Conservation (phyloP, 352 stramenopile species). For the Globisporangium polare region DNA sequence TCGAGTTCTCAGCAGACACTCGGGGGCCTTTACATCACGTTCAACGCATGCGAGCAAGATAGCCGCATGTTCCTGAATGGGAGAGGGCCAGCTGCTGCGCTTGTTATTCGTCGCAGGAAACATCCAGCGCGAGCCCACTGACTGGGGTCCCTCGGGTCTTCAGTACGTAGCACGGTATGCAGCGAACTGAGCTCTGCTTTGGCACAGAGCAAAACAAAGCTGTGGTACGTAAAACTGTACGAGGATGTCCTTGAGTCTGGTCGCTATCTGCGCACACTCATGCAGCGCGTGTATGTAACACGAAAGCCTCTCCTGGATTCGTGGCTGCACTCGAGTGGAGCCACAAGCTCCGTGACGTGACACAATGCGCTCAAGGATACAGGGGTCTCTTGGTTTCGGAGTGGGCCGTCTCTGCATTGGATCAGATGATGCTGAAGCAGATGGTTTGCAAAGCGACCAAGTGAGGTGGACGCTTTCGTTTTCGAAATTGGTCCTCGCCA, state of each 20-base stretch:
- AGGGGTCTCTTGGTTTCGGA: not conserved
- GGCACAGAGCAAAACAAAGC: no score
- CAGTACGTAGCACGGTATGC: no score
- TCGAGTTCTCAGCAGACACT: not conserved
- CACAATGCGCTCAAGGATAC: not conserved
- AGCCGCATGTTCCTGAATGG: not conserved
- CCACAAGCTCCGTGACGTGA: not conserved
- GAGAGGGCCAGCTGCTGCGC: not conserved
- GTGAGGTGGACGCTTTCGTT: not conserved
- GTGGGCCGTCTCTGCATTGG: not conserved
- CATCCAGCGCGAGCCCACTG: not conserved
- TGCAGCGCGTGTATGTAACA: not conserved
- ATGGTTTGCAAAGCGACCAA: not conserved
- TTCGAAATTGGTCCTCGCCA: no score
- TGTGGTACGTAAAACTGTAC: no score
- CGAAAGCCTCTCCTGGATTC: no score
- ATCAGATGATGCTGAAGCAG: not conserved
- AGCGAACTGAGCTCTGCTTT: not conserved
- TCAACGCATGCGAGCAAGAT: not conserved
- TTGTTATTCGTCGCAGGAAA: not conserved
- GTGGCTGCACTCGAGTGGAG: not conserved
- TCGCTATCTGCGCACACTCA: not conserved
- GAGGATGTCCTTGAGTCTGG: not conserved
- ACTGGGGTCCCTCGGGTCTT: no score
- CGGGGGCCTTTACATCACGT: not conserved